Evolutionary conservation across 345 rosid species (phyloP), one percentile per base, ranked within the genome.

Genomic region (Eucalyptus regnans): DNA sequence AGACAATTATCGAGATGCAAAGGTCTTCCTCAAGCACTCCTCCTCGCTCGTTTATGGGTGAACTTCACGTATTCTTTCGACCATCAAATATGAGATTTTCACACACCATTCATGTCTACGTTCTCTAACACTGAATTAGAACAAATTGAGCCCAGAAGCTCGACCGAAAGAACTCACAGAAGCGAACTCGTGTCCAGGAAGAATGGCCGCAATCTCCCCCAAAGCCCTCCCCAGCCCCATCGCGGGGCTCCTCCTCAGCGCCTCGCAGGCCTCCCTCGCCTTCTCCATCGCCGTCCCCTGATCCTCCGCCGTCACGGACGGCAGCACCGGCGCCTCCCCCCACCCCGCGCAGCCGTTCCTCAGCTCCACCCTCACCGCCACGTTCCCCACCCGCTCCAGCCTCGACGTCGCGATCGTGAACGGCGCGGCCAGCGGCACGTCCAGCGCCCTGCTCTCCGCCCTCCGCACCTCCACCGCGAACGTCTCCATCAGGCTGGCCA

Each of bases 281-380:
- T 95, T 96, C 5, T 50, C 90, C 95, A 96, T 88, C 14, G 97
- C 98, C 43, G 89, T 92, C 9, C 88, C 79, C 91, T 97, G 99
- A 92, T 96, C 97, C 95, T 97, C 99, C 20, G 97, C 96, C 87
- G 98, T 96, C 68, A 97, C 98, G 62, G 93, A 93, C 4, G 99
- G 99, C 91, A 96, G 89, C 89, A 97, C 90, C 25, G 98, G 98
- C 51, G 97, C 92, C 92, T 97, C 99, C 44, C 99, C 98, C 98
- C 98, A 97, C 7, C 98, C 99, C 27, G 94, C 97, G 76, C 93
- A 94, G 41, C 99, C 99, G 90, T 93, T 91, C 64, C 87, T 91
- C 54, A 97, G 91, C 92, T 96, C 97, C 43, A 96, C 90, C 90
- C 97, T 89, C 43, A 97, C 93, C 50, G 95, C 99, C 71, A 96